phyloP scores from a whole-genome alignment of 257 asterid species.

The Plantago ovata region DNA sequence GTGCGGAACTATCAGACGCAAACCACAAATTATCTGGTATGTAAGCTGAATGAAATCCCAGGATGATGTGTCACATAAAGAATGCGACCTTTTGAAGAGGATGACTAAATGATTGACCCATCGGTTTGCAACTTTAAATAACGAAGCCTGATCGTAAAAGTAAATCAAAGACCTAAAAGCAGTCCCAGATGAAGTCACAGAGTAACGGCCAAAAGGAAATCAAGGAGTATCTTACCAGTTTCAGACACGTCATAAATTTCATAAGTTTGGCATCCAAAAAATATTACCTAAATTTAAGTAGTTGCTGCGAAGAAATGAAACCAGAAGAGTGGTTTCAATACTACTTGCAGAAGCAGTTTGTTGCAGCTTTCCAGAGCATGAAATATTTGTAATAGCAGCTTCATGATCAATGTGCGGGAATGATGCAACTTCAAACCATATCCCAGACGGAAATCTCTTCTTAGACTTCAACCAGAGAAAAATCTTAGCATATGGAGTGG shows the following conservation, averaged over 20 bases:
- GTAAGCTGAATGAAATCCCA: too few relatives aligned
- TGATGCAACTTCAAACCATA: constrained; percentile 61
- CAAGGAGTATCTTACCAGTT: neutral
- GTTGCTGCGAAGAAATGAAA: constrained; percentile 78
- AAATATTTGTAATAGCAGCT: constrained; percentile 19
- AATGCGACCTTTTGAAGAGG: too few relatives aligned
- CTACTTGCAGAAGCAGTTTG: constrained; percentile 13
- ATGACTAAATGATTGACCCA: too few relatives aligned
- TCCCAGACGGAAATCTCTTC: constrained; percentile 79
- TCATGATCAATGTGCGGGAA: constrained; percentile 30
- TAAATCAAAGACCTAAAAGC: neutral
- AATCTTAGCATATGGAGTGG: constrained; percentile 71
- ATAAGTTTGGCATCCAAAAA: neutral
- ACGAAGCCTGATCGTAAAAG: too few relatives aligned
- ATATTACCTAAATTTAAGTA: constrained; percentile 59
- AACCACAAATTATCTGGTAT: too few relatives aligned
- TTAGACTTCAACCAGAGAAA: constrained; percentile 68
- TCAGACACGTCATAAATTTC: neutral
- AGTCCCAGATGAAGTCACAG: neutral
- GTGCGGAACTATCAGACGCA: too few relatives aligned
- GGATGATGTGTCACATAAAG: too few relatives aligned
- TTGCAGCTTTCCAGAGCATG: constrained; percentile 27
- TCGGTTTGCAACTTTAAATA: too few relatives aligned
- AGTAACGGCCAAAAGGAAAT: neutral
- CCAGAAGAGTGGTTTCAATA: constrained; percentile 37